A percentile compares a stretch with the other conserved stretches of the same genome.
phyloP scores from a whole-genome alignment of 176 grass and related monocot species.

The Oryza glumipatula region DNA sequence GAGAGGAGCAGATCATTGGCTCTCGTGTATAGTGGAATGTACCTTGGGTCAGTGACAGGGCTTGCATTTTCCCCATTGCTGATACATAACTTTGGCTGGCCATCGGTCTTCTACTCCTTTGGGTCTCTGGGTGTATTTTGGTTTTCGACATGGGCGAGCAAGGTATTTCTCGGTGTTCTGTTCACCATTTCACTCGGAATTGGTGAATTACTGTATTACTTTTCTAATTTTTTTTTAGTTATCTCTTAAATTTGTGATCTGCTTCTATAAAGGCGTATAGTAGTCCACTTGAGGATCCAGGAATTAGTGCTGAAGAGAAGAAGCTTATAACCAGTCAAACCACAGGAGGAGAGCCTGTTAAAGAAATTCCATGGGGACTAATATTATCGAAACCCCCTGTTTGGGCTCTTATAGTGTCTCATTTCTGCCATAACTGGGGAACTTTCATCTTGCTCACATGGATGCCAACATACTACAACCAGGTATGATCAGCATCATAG shows the following conservation, averaged over 20 bases:
- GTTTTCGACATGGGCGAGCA: slow-evolving; percentile 66
- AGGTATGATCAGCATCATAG: slow-evolving; percentile 57
- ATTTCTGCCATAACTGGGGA: slow-evolving; percentile 99
- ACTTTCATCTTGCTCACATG: slow-evolving; percentile 99
- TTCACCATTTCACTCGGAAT: neutral
- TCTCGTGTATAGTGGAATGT: slow-evolving; percentile 98
- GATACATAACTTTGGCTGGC: slow-evolving; percentile 87
- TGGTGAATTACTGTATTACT: slow-evolving; percentile 25
- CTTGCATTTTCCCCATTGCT: slow-evolving; percentile 93
- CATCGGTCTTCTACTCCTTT: slow-evolving; percentile 95
- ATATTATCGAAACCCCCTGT: slow-evolving; percentile 94
- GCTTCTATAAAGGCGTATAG: slow-evolving; percentile 75
- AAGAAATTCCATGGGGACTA: slow-evolving; percentile 80
- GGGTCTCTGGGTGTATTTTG: slow-evolving; percentile 84
- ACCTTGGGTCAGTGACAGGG: slow-evolving; percentile 91
- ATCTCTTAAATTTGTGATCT: slow-evolving; percentile 12
- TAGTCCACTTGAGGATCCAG: slow-evolving; percentile 91
- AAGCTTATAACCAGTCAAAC: slow-evolving; percentile 68
- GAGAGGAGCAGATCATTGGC: slow-evolving; percentile 89
- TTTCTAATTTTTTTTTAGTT: slow-evolving; percentile 9
- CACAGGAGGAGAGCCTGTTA: slow-evolving; percentile 70
- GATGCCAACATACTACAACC: slow-evolving; percentile 99
- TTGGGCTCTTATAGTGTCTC: slow-evolving; percentile 92
- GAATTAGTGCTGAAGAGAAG: slow-evolving; percentile 69
- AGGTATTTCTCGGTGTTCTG: slow-evolving; percentile 56